phyloP scores from a whole-genome alignment of 176 grass and related monocot species.

The Ananas comosus region DNA sequence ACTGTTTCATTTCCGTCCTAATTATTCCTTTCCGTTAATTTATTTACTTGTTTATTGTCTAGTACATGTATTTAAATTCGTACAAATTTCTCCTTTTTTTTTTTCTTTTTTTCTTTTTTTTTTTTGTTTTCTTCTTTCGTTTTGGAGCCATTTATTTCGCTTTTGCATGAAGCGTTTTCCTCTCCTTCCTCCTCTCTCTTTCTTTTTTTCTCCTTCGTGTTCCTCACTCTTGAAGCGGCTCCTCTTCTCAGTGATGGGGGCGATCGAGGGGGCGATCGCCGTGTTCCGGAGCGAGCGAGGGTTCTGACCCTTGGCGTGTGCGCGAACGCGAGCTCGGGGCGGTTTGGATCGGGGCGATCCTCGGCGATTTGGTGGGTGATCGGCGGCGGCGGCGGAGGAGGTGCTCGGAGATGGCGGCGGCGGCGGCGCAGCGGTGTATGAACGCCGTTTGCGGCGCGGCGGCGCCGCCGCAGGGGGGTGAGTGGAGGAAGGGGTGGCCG shows the following conservation, averaged over 20 bases:
- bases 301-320: too few species aligned
- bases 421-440: conserved; percentile 55
- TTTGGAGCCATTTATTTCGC: conserved; percentile 16
- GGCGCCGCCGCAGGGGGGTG: conserved; percentile 23
- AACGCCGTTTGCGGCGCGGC: conserved; percentile 52
- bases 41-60: neutral
- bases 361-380: neutral
- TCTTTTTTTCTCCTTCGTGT: neutral
- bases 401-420: conserved; percentile 7
- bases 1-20: conserved; percentile 12
- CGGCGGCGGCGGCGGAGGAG: neutral
- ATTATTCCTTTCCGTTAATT: too few species aligned
- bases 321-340: too few species aligned
- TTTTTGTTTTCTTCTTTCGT: conserved; percentile 23
- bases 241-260: neutral
- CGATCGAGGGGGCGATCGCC: neutral
- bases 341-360: too few species aligned
- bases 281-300: neutral
- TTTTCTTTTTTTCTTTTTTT: conserved; percentile 18
- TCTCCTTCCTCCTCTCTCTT: conserved; percentile 9
- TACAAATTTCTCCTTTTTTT: conserved; percentile 13
- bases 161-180: conserved; percentile 40
- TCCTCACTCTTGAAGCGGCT: conserved; percentile 10
- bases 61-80: conserved; percentile 34
- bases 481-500: conserved; percentile 87